A percentile compares a stretch with the other conserved stretches of the same genome.
These are phyloP conservation scores for Thermothielavioides terrestris DNA, from an alignment of 495 filamentous ascomycete species.

Conservation along the genomic window DNA sequence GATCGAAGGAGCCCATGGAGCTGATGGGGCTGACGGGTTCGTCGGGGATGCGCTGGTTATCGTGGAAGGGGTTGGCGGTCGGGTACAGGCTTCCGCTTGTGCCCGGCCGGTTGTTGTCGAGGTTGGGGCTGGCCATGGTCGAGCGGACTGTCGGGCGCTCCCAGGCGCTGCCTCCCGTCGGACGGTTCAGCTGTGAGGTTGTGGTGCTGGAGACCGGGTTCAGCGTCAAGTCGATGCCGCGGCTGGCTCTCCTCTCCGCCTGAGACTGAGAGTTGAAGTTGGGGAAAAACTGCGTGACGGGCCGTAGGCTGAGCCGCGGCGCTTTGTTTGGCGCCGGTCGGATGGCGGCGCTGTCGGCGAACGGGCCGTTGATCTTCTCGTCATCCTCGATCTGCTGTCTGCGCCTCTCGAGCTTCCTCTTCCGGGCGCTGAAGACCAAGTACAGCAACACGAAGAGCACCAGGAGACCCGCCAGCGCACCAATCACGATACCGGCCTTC, in stretches of 20 bases:
- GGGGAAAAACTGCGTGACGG: conserved; percentile 79
- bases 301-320: conserved; percentile 75
- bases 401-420: conserved; percentile 34
- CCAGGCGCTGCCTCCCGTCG: conserved; percentile 32
- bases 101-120: conserved; percentile 26
- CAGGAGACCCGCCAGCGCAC: conserved; percentile 57
- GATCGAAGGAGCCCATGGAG: conserved; percentile 34
- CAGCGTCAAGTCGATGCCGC: conserved; percentile 37
- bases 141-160: conserved; percentile 25
- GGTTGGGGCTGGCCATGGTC: conserved; percentile 9
- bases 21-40: conserved; percentile 22
- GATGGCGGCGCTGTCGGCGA: conserved; percentile 33
- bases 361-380: conserved; percentile 43
- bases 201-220: conserved; percentile 25
- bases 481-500: conserved; percentile 79
- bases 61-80: conserved; percentile 45
- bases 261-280: conserved; percentile 37
- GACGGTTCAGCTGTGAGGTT: conserved; percentile 19
- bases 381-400: conserved; percentile 50
- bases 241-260: conserved; percentile 37
- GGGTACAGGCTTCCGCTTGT: conserved; percentile 40
- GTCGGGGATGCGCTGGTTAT: conserved; percentile 31
- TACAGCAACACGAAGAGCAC: conserved; percentile 54
- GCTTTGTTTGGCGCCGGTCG: conserved; percentile 33
- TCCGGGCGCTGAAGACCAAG: conserved; percentile 58